Percentiles rank a stretch among this genome's conserved stretches.
Conservation (phyloP, 2,329 filamentous ascomycete genomes). For the Aureobasidium pullulans region DNA sequence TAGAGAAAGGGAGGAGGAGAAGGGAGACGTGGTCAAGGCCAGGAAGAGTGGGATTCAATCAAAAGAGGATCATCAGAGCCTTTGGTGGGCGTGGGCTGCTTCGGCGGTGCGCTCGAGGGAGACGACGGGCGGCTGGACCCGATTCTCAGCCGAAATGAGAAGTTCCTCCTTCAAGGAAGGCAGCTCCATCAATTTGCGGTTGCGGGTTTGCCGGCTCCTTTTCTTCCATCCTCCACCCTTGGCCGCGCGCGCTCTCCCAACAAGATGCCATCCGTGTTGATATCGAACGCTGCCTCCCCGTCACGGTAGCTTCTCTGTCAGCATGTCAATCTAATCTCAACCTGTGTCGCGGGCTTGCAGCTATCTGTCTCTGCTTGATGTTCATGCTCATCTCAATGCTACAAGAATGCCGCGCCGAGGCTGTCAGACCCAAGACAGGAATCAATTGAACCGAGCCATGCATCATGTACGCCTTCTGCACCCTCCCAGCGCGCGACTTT, state of each 20-base stretch:
- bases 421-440: slow-evolving; percentile 2
- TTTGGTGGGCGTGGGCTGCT: slow-evolving; percentile 7
- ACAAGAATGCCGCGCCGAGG: neutral
- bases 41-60: slow-evolving; percentile 11
- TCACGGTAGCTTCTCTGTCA: neutral
- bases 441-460: slow-evolving; percentile 10
- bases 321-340: neutral
- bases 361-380: neutral
- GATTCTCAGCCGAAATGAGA: neutral
- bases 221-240: slow-evolving; percentile 3
- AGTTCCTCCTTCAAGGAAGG: neutral
- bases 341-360: neutral
- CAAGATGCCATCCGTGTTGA: neutral
- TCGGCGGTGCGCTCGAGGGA: slow-evolving; percentile 4
- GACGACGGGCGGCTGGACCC: slow-evolving; percentile 1
- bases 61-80: slow-evolving; percentile 8
- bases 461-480: slow-evolving; percentile 9
- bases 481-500: slow-evolving; percentile 4
- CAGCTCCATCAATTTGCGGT: slow-evolving; percentile 6
- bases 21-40: slow-evolving; percentile 3
- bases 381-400: neutral
- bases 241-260: slow-evolving; percentile 1
- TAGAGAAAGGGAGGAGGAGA: neutral
- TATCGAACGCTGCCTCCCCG: neutral
- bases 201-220: slow-evolving; percentile 1